Conservation (phyloP, 148 eudicot species). For the Dysphania ambrosioides region DNA sequence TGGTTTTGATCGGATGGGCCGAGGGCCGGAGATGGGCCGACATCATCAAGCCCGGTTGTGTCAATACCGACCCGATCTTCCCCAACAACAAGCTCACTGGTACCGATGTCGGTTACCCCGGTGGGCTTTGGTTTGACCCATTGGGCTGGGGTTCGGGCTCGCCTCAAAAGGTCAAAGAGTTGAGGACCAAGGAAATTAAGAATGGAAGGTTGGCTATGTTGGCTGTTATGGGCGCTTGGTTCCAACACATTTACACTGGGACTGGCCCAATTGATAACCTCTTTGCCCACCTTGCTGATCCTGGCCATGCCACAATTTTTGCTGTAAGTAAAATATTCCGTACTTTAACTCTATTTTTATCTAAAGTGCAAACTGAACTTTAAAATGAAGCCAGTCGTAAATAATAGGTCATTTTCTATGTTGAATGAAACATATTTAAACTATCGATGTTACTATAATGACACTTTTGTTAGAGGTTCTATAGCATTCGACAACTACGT, state of each 20-base stretch:
- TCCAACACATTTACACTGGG: constrained; percentile 90
- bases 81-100: constrained; percentile 98
- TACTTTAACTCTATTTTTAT: too few species aligned
- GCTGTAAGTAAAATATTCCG: too few species aligned
- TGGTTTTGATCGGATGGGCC: constrained; percentile 90
- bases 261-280: constrained; percentile 94
- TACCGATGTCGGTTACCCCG: constrained; percentile 96
- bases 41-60: constrained; percentile 83
- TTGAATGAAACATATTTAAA: too few species aligned
- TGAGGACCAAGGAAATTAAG: constrained; percentile 97
- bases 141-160: constrained; percentile 94
- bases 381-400: too few species aligned
- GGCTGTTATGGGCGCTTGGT: constrained; percentile 98
- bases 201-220: constrained; percentile 95
- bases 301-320: constrained; percentile 94
- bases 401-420: too few species aligned
- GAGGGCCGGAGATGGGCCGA: constrained; percentile 98
- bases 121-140: constrained; percentile 98
- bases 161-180: constrained; percentile 64
- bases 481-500: too few species aligned
- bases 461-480: too few species aligned
- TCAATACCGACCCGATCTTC: constrained; percentile 93
- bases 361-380: too few species aligned
- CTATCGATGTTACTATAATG: too few species aligned
- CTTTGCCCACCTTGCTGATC: constrained; percentile 97